Conservation (phyloP, 768 basidiomycete species). For the Mrakia gelida region DNA sequence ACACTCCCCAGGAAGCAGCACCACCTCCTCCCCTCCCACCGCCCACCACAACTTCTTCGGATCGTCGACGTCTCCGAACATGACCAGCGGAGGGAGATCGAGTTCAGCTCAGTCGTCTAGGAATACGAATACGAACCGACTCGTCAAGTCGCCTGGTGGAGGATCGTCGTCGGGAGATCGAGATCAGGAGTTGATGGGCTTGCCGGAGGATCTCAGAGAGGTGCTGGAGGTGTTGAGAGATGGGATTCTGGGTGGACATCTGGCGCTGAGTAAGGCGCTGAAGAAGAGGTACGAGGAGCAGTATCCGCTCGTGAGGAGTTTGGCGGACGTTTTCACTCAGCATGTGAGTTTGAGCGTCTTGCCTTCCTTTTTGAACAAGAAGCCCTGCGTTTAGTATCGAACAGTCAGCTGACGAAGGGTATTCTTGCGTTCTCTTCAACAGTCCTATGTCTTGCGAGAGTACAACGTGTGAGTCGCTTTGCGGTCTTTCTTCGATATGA, state of each 20-base stretch:
- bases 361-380: neutral
- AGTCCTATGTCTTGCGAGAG: constrained; percentile 90
- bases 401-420: neutral
- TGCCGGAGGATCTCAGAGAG: constrained; percentile 80
- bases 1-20: neutral
- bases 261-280: constrained; percentile 74
- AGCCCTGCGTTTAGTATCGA: neutral
- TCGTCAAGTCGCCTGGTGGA: constrained; percentile 9
- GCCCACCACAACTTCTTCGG: neutral
- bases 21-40: neutral
- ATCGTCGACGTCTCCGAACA: neutral
- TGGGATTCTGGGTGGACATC: constrained; percentile 84
- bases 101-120: neutral
- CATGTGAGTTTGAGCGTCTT: constrained; percentile 58
- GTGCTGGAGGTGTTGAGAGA: constrained; percentile 82
- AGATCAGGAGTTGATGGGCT: constrained; percentile 30
- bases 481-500: neutral
- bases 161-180: neutral
- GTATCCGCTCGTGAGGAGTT: constrained; percentile 82
- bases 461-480: constrained; percentile 50
- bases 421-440: constrained; percentile 35
- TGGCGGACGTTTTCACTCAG: constrained; percentile 93
- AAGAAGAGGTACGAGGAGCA: constrained; percentile 91
- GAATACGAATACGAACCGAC: neutral
- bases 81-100: neutral